Base-by-base conservation (phyloP, 352 stramenopile genomes). In the Blastocystis sp. region DNA sequence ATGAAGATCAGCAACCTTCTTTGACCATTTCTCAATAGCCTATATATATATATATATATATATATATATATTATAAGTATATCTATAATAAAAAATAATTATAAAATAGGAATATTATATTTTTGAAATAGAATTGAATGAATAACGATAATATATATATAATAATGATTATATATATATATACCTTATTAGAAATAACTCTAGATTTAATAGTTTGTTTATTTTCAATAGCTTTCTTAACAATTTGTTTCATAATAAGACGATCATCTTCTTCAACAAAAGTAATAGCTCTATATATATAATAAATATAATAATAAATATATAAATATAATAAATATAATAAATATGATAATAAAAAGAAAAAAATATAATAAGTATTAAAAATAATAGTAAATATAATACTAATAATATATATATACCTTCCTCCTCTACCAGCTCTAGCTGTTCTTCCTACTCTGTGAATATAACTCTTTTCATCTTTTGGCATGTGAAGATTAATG, bases 401-500 rank as follows among this genome's bases (percentile, higher is more conserved):
- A n/a, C n/a, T n/a, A n/a, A n/a, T n/a, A n/a, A n/a, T n/a, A n/a
- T n/a, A n/a, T n/a, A n/a, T n/a, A n/a, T n/a, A n/a, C n/a, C n/a
- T n/a, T 18, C 81, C 83, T 52, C 86, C 86, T 65, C 88, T 83
- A 11, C 91, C 91, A 16, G 89, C 88, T 75, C 92, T 83, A 31
- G 89, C 92, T 27, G 91, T 98, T 67, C 92, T 80, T 32, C 91
- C 91, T 41, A 98, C 91, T 47, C 92, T 80, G 73, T 99, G 91
- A 18, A 98, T 87, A 68, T 98, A 99, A 0, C 84, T 95, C 31
- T 83, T 88, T 9, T 94, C 78, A 58, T 95, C 80, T 67, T 89
- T 85, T 0, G 92, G 91, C 87, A 98, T 96, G 69, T 98, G 89
- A 74, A 94, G 95, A 75, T 99, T 98, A 69, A 99, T 93, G 2